Evolutionary conservation across 2,329 filamentous ascomycete genomes (phyloP).

Genomic region (Blastomyces gilchristii): DNA sequence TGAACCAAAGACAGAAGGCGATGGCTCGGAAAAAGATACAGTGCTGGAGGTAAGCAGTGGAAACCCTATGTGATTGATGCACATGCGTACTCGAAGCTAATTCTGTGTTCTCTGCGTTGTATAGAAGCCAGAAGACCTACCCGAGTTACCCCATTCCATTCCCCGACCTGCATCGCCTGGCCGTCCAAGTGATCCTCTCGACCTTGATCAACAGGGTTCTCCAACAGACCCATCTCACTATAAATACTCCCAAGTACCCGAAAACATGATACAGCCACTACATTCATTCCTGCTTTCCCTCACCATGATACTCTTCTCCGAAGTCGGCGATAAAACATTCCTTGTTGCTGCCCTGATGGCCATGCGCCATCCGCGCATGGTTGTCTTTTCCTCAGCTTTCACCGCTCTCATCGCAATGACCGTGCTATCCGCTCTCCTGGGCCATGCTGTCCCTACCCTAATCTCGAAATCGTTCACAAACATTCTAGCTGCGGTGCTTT

Average conservation of each 20-base stretch:
- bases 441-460: conserved; percentile 81
- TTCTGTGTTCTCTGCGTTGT: background rate
- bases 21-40: conserved; percentile 32
- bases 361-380: conserved; percentile 88
- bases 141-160: conserved; percentile 65
- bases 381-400: conserved; percentile 94
- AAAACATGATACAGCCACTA: conserved; percentile 57
- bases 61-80: background rate
- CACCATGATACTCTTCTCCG: conserved; percentile 94
- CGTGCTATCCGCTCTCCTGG: conserved; percentile 79
- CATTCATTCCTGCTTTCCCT: conserved; percentile 89
- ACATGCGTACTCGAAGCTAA: background rate
- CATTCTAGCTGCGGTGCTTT: conserved; percentile 72
- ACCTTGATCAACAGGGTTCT: conserved; percentile 46
- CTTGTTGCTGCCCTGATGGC: conserved; percentile 95
- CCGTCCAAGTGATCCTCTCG: conserved; percentile 34
- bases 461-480: conserved; percentile 87
- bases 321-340: conserved; percentile 98
- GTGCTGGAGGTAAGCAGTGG: conserved; percentile 44
- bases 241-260: conserved; percentile 21
- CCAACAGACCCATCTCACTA: conserved; percentile 24
- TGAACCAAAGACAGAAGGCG: conserved; percentile 27
- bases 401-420: conserved; percentile 90
- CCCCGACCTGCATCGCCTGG: conserved; percentile 54
- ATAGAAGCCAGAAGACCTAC: conserved; percentile 73